A percentile compares a stretch with the other conserved stretches of the same genome.
phyloP scores from a whole-genome alignment of 2,329 filamentous ascomycete genomes.

The Plenodomus tracheiphilus region DNA sequence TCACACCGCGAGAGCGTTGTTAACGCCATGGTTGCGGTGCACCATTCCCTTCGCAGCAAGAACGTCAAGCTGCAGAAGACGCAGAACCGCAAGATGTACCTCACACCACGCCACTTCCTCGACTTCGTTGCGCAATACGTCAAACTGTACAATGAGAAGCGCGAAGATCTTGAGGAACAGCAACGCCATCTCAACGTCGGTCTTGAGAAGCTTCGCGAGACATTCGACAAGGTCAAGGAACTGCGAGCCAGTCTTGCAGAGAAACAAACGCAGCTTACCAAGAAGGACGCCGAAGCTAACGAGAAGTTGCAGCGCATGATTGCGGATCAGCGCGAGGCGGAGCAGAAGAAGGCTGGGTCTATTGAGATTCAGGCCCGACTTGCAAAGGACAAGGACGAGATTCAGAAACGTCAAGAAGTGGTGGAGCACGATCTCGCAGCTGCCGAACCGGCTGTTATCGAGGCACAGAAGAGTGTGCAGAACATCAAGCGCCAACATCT shows the following conservation, averaged over 20 bases:
- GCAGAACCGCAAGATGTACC: conserved; percentile 87
- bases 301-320: conserved; percentile 98
- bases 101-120: conserved; percentile 94
- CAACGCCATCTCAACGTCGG: conserved; percentile 98
- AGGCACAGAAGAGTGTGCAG: conserved; percentile 93
- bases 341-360: conserved; percentile 85
- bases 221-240: conserved; percentile 94
- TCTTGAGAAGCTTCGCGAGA: conserved; percentile 94
- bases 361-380: conserved; percentile 85
- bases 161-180: conserved; percentile 97
- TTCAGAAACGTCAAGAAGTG: conserved; percentile 78
- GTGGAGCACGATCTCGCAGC: conserved; percentile 85
- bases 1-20: conserved; percentile 89
- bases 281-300: conserved; percentile 92
- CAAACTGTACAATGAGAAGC: conserved; percentile 96
- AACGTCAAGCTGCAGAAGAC: conserved; percentile 87
- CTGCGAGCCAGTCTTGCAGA: conserved; percentile 86
- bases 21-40: conserved; percentile 98
- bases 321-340: conserved; percentile 90
- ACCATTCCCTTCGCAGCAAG: conserved; percentile 90
- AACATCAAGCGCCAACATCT: conserved; percentile 98
- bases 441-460: conserved; percentile 89
- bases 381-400: conserved; percentile 86
- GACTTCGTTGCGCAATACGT: conserved; percentile 99
- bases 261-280: conserved; percentile 91